phyloP scores from a whole-genome alignment of 2,329 filamentous ascomycete genomes.

The Epichloe festucae region DNA sequence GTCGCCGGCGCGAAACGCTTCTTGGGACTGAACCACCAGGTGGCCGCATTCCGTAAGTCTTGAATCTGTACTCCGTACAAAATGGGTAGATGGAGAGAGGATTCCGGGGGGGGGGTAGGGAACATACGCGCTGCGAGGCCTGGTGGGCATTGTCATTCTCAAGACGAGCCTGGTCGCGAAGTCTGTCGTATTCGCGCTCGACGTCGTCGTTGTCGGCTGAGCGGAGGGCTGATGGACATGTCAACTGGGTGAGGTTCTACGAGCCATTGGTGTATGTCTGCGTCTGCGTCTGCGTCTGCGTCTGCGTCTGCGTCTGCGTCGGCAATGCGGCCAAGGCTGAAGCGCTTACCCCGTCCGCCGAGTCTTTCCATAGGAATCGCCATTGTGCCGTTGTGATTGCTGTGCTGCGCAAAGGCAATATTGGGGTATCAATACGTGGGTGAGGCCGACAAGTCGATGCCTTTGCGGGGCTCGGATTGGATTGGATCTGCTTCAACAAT shows the following conservation, averaged over 20 bases:
- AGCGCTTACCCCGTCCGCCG: conserved; percentile 27
- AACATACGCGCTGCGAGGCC: conserved; percentile 58
- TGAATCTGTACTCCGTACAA: neutral
- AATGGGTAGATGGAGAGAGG: neutral
- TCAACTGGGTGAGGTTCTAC: neutral
- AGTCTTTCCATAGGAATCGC: conserved; percentile 27
- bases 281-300: too few species aligned
- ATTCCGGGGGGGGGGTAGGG: too few species aligned
- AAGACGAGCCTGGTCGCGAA: conserved; percentile 68
- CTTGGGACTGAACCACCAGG: conserved; percentile 39
- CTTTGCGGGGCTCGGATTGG: neutral
- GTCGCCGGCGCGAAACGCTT: conserved; percentile 75
- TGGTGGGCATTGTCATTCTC: conserved; percentile 67
- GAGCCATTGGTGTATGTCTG: neutral
- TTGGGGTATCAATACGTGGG: neutral
- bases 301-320: neutral
- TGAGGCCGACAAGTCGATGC: neutral
- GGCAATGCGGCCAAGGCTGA: neutral
- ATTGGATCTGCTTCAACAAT: too few species aligned
- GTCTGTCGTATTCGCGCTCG: conserved; percentile 83
- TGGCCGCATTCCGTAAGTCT: neutral
- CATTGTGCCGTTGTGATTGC: conserved; percentile 10
- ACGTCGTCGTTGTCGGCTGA: conserved; percentile 52
- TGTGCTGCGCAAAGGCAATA: neutral
- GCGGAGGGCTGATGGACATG: conserved; percentile 50